phyloP scores from a whole-genome alignment of 805 yeast genomes.

The Tetrapisispora pingtungensis region DNA sequence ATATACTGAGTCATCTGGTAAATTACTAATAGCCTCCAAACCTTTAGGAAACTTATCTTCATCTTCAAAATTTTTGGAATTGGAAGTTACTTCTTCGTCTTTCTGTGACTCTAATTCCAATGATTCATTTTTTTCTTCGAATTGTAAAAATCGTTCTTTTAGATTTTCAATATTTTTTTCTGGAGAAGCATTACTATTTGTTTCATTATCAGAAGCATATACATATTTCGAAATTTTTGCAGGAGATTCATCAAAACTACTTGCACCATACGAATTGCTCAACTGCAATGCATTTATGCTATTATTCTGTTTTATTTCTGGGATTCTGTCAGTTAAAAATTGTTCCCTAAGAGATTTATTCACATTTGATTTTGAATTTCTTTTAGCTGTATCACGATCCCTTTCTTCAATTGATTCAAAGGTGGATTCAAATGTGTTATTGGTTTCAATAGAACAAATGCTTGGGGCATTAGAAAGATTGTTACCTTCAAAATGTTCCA shows the following conservation, averaged over 20 bases:
- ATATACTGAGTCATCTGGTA: constrained; percentile 65
- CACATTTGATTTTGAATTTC: background rate
- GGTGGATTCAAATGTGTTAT: constrained; percentile 8
- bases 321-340: constrained; percentile 2
- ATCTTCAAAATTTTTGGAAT: constrained; percentile 1
- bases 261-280: background rate
- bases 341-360: constrained; percentile 7
- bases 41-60: constrained; percentile 5
- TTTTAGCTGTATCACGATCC: background rate
- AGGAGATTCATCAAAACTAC: background rate
- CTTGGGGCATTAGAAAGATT: constrained; percentile 22
- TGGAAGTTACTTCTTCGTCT: background rate
- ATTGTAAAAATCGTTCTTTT: constrained; percentile 22
- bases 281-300: background rate
- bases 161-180: constrained; percentile 24
- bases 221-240: constrained; percentile 9
- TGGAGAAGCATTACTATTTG: constrained; percentile 25
- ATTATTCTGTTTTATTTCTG: background rate
- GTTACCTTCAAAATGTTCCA: background rate
- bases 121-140: constrained; percentile 2
- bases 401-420: background rate
- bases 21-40: constrained; percentile 53
- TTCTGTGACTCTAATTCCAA: background rate
- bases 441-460: constrained; percentile 22
- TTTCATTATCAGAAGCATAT: constrained; percentile 23